Evolutionary conservation across 768 basidiomycete species (phyloP).

Genomic region (Serendipita sp.): DNA sequence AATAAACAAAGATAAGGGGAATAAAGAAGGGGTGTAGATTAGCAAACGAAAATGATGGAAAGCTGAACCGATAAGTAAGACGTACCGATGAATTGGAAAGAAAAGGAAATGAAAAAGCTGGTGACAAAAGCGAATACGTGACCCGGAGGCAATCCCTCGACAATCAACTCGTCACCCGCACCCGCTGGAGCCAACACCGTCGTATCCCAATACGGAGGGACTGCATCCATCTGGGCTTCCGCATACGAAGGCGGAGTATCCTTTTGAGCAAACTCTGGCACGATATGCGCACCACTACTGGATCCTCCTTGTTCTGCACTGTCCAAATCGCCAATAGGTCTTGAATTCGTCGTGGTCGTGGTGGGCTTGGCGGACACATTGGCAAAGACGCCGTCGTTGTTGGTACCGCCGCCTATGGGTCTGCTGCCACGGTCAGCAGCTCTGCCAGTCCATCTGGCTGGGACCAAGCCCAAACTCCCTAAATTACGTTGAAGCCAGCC

Average conservation of each 20-base stretch:
- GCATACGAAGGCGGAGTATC: slow-evolving; percentile 80
- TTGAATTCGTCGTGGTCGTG: slow-evolving; percentile 26
- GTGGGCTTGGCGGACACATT: slow-evolving; percentile 86
- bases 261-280: slow-evolving; percentile 68
- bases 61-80: too few relatives aligned
- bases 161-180: slow-evolving; percentile 66
- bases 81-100: slow-evolving; percentile 85
- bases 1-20: too few relatives aligned
- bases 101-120: slow-evolving; percentile 75
- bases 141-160: slow-evolving; percentile 83
- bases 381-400: slow-evolving; percentile 90
- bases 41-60: not conserved
- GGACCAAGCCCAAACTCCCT: slow-evolving; percentile 32
- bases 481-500: slow-evolving; percentile 38
- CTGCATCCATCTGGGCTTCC: slow-evolving; percentile 74
- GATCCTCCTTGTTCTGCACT: slow-evolving; percentile 11
- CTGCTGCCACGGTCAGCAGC: slow-evolving; percentile 20
- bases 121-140: slow-evolving; percentile 64
- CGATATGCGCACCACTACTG: slow-evolving; percentile 29
- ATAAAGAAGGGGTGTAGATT: not conserved
- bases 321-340: slow-evolving; percentile 16
- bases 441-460: slow-evolving; percentile 42
- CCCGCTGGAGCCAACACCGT: slow-evolving; percentile 69
- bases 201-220: slow-evolving; percentile 94
- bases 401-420: slow-evolving; percentile 45